Percentiles rank a stretch among this genome's conserved stretches.
phyloP scores from a whole-genome alignment of 2,329 filamentous ascomycete genomes.

The Torrubiellomyces zombiae region DNA sequence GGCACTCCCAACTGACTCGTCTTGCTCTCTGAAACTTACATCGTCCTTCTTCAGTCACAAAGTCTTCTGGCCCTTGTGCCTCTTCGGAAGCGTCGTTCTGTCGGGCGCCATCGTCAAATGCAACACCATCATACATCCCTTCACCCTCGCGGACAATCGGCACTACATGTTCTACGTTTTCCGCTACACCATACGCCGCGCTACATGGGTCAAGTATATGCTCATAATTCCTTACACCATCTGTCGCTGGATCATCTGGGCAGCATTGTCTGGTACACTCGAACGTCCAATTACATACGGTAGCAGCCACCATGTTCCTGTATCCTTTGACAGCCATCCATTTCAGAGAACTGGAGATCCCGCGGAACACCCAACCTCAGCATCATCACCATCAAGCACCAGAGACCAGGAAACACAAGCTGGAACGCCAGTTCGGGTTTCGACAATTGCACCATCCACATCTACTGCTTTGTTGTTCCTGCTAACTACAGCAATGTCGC shows the following conservation, averaged over 20 bases:
- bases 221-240: conserved; percentile 55
- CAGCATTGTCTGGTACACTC: conserved; percentile 35
- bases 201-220: conserved; percentile 46
- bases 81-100: conserved; percentile 17
- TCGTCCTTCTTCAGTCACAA: conserved; percentile 13
- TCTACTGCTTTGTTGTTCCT: conserved; percentile 43
- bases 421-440: conserved; percentile 11
- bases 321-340: conserved; percentile 13
- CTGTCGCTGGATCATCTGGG: conserved; percentile 52
- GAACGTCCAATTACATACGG: conserved; percentile 7
- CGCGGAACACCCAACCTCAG: conserved; percentile 5
- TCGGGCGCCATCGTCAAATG: conserved; percentile 42
- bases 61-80: conserved; percentile 18
- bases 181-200: conserved; percentile 57
- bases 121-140: conserved; percentile 92
- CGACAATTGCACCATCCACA: conserved; percentile 19
- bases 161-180: conserved; percentile 98
- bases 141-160: conserved; percentile 87
- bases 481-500: conserved; percentile 54
- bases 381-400: too few species aligned
- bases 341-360: conserved; percentile 7
- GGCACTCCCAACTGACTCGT: conserved; percentile 1
- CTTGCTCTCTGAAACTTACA: conserved; percentile 4
- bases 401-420: conserved; percentile 7
- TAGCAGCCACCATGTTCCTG: conserved; percentile 1